Evolutionary conservation across 2,329 filamentous ascomycete genomes (phyloP).

Genomic region (Trichoderma gracile): DNA sequence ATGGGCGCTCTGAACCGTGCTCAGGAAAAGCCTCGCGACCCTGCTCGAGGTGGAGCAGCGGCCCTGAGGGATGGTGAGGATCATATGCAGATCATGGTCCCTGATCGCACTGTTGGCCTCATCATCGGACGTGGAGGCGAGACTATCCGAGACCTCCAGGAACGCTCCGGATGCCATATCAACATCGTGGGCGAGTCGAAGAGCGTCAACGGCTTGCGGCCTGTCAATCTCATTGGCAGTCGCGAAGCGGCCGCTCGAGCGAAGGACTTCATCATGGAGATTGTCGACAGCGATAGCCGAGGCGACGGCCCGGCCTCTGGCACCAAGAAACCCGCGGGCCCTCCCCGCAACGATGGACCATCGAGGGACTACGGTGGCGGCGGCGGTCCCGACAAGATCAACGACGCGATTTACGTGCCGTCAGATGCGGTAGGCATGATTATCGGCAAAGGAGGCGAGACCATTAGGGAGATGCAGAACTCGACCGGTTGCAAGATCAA

Average conservation of each 20-base stretch:
- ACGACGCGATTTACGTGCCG: conserved; percentile 80
- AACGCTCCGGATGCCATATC: conserved; percentile 89
- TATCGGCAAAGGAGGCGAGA: conserved; percentile 91
- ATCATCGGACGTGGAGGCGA: conserved; percentile 94
- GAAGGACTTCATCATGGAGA: conserved; percentile 88
- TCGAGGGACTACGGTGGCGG: conserved; percentile 41
- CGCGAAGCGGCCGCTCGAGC: conserved; percentile 72
- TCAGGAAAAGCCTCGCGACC: conserved; percentile 45
- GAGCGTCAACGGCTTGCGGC: conserved; percentile 84
- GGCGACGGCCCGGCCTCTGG: conserved; percentile 46
- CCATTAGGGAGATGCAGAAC: conserved; percentile 91
- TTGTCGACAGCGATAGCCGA: conserved; percentile 86
- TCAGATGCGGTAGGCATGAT: conserved; percentile 96
- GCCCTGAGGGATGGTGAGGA: conserved; percentile 77
- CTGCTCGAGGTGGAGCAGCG: conserved; percentile 42
- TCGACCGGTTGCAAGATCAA: conserved; percentile 92
- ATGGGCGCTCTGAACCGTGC: conserved; percentile 51
- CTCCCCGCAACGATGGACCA: conserved; percentile 37
- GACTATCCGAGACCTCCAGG: conserved; percentile 89
- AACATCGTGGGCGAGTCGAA: conserved; percentile 94
- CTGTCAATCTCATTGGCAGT: conserved; percentile 86
- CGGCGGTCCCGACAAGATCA: conserved; percentile 65
- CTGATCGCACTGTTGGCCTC: conserved; percentile 85
- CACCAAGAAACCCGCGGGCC: conserved; percentile 34
- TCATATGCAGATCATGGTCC: conserved; percentile 90